Percentiles rank a stretch among this genome's conserved stretches.
Evolutionary conservation across 169 alveolate genomes (phyloP).

Genomic region (Besnoitia besnoiti): DNA sequence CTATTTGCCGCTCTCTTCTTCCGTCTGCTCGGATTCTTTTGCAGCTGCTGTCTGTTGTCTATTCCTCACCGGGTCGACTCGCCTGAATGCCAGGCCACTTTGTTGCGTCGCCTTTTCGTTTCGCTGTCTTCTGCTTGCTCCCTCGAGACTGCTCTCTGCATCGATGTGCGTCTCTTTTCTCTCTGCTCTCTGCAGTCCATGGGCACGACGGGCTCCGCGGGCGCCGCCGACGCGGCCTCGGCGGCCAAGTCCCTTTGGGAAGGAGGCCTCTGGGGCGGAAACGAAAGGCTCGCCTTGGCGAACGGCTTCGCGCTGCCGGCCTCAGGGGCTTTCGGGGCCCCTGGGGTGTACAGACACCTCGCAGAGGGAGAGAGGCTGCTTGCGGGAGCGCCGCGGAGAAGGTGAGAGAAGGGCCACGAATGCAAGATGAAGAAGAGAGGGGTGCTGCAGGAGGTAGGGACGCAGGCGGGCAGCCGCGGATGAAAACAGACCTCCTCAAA

Average conservation of each 20-base stretch:
- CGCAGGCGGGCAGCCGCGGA: too few species aligned
- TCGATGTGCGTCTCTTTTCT: too few species aligned
- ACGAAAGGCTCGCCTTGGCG: neutral
- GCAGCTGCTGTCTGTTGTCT: too few species aligned
- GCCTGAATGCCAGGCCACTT: too few species aligned
- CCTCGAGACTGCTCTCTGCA: neutral
- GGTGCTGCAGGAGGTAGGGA: neutral
- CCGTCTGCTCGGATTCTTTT: too few species aligned
- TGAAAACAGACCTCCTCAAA: neutral
- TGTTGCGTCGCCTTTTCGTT: too few species aligned
- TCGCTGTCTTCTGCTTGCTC: too few species aligned
- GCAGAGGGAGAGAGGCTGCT: neutral
- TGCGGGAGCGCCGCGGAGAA: neutral
- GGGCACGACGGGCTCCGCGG: neutral
- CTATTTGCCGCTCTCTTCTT: too few species aligned
- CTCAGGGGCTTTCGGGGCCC: neutral
- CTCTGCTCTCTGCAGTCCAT: neutral
- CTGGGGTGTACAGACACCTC: neutral
- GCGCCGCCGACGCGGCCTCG: neutral
- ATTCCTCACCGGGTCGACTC: too few species aligned
- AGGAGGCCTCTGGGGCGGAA: neutral
- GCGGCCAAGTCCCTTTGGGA: neutral
- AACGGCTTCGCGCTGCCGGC: neutral
- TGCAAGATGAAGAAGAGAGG: too few species aligned
- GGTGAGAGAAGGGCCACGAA: neutral